These are phyloP conservation scores for Plantago lanceolata DNA, from an alignment of 305 asterid genomes.

Conservation along the genomic window DNA sequence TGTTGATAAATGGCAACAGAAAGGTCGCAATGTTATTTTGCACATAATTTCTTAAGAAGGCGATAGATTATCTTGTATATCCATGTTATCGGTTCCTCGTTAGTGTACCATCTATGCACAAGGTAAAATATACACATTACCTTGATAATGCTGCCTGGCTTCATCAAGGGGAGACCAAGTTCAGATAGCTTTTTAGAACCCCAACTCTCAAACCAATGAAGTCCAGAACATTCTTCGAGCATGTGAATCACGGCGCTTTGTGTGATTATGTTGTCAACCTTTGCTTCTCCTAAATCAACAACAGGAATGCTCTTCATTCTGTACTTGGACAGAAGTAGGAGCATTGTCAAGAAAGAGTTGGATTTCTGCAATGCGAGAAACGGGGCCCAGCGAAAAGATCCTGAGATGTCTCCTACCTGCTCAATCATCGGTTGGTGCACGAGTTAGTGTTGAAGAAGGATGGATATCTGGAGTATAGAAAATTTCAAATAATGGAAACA, in stretches of 20 bases:
- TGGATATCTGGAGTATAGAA: neutral
- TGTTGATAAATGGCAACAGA: too few relatives aligned
- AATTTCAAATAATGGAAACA: neutral
- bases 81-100: too few relatives aligned
- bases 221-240: conserved; percentile 92
- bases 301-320: conserved; percentile 96
- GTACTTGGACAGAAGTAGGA: conserved; percentile 77
- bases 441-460: conserved; percentile 12
- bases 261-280: conserved; percentile 74
- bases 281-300: conserved; percentile 78
- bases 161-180: conserved; percentile 84
- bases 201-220: conserved; percentile 98
- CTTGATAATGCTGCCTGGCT: conserved; percentile 54
- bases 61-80: too few relatives aligned
- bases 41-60: too few relatives aligned
- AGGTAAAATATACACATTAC: conserved; percentile 28
- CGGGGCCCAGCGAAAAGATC: conserved; percentile 98
- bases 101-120: too few relatives aligned
- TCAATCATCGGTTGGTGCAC: conserved; percentile 16
- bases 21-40: too few relatives aligned
- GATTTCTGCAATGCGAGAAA: conserved; percentile 88
- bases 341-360: conserved; percentile 94
- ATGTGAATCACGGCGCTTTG: conserved; percentile 95
- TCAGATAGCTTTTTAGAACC: conserved; percentile 78
- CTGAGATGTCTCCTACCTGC: conserved; percentile 90